These are phyloP conservation scores for Urostyla sp. DNA, from an alignment of 73 alveolate genomes.

Conservation along the genomic window DNA sequence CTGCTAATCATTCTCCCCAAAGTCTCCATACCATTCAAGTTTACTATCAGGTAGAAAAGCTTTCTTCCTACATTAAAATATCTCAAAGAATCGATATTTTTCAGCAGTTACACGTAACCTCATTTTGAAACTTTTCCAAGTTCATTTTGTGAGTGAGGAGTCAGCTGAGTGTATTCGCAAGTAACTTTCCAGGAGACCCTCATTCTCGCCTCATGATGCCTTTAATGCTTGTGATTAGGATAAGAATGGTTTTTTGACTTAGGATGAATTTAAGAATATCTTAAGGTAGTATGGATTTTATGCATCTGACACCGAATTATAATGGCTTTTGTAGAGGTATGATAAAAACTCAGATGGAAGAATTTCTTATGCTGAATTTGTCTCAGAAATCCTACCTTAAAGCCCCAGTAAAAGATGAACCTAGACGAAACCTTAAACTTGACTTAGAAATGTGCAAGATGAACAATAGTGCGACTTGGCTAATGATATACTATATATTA, in stretches of 20 bases:
- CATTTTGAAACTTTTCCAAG: conserved; percentile 23
- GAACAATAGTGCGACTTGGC: too few species aligned
- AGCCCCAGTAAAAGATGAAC: conserved; percentile 38
- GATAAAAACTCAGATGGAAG: conserved; percentile 67
- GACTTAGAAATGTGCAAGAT: too few species aligned
- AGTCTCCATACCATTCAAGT: neutral
- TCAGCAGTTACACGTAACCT: conserved; percentile 25
- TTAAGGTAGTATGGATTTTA: conserved; percentile 51
- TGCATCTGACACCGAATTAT: conserved; percentile 60
- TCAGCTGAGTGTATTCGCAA: conserved; percentile 36
- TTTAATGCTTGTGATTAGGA: conserved; percentile 41
- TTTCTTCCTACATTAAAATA: conserved; percentile 29
- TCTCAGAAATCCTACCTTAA: conserved; percentile 33
- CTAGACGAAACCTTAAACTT: too few species aligned
- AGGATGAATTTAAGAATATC: conserved; percentile 38
- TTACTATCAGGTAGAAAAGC: conserved; percentile 17
- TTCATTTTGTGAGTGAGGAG: conserved; percentile 35
- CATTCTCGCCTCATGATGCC: conserved; percentile 61
- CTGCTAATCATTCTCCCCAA: conserved; percentile 60
- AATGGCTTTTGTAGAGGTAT: conserved; percentile 54
- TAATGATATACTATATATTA: too few species aligned
- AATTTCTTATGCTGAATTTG: conserved; percentile 54
- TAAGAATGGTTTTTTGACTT: conserved; percentile 47
- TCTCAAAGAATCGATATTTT: conserved; percentile 29
- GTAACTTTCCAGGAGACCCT: conserved; percentile 43